Percentiles rank a stretch among this genome's conserved stretches.
These are phyloP conservation scores for Letharia lupina DNA, from an alignment of 495 filamentous ascomycete genomes.

Conservation along the genomic window DNA sequence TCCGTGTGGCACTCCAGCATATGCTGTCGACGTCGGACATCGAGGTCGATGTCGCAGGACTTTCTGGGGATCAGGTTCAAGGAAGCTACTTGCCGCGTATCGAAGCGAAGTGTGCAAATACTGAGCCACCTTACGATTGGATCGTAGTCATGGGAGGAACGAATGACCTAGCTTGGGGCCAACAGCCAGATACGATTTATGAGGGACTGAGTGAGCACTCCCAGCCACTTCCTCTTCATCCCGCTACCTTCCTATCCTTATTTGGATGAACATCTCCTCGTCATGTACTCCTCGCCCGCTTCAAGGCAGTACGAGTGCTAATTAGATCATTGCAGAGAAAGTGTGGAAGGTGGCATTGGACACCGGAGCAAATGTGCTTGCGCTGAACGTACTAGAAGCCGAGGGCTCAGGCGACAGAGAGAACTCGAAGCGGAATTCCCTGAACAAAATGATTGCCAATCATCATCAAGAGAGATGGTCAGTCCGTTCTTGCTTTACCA, in stretches of 20 bases:
- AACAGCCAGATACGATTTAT: conserved; percentile 32
- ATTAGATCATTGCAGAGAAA: conserved; percentile 22
- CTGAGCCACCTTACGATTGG: conserved; percentile 33
- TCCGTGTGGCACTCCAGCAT: conserved; percentile 25
- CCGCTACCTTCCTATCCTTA: conserved; percentile 4
- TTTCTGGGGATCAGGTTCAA: conserved; percentile 45
- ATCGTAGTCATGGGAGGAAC: conserved; percentile 49
- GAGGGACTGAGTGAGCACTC: conserved; percentile 34
- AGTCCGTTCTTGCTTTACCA: conserved; percentile 21
- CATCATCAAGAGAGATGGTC: conserved; percentile 43
- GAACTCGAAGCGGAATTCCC: conserved; percentile 30
- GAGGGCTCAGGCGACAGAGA: conserved; percentile 24
- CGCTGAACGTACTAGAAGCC: conserved; percentile 51
- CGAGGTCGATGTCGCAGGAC: conserved; percentile 35
- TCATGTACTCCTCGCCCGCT: neutral
- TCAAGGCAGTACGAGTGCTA: conserved; percentile 17
- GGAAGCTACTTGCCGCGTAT: conserved; percentile 42
- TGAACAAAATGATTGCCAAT: conserved; percentile 47
- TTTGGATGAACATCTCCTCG: too few relatives aligned
- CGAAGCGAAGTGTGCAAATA: conserved; percentile 35
- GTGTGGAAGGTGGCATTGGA: conserved; percentile 42
- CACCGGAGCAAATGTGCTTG: conserved; percentile 45
- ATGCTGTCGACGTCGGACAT: conserved; percentile 20
- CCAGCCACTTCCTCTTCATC: conserved; percentile 29
- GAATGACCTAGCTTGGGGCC: conserved; percentile 45